Conservation (phyloP, 2,329 filamentous ascomycete genomes). For the Hypoxylon sp. region DNA sequence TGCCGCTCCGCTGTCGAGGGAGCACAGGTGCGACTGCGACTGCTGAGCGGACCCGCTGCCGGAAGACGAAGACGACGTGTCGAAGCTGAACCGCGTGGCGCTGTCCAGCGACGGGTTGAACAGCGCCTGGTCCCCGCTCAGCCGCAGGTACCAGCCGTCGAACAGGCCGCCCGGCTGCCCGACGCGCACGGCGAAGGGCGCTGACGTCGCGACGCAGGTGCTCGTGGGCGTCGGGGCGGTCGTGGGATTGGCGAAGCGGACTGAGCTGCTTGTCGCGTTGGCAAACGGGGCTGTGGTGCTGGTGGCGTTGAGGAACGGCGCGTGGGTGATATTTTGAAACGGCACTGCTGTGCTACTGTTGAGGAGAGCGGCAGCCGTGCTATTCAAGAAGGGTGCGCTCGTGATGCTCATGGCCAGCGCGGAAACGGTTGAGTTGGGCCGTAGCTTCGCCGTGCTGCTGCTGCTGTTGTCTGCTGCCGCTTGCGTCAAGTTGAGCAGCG, state of each 20-base stretch:
- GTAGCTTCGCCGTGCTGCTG: background rate
- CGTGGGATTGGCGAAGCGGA: background rate
- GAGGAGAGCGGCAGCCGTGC: background rate
- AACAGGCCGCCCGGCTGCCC: constrained; percentile 43
- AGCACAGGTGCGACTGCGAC: constrained; percentile 40
- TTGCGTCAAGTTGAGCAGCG: background rate
- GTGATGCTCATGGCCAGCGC: constrained; percentile 24
- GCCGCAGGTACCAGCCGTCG: constrained; percentile 43
- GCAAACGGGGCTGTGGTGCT: constrained; percentile 10
- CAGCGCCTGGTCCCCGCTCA: constrained; percentile 42
- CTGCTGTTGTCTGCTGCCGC: constrained; percentile 1
- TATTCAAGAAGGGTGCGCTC: constrained; percentile 12
- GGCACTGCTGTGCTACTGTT: background rate
- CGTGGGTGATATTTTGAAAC: background rate
- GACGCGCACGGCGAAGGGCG: constrained; percentile 41
- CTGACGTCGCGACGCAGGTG: constrained; percentile 39
- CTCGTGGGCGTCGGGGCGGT: constrained; percentile 31
- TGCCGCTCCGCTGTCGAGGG: constrained; percentile 29
- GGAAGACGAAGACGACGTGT: no score
- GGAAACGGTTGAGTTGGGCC: constrained; percentile 4
- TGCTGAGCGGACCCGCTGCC: no score
- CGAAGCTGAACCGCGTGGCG: constrained; percentile 41
- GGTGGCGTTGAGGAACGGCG: background rate
- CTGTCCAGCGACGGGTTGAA: constrained; percentile 36
- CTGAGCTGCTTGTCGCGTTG: constrained; percentile 14